Evolutionary conservation across 1,284 basidiomycete genomes (phyloP).

Genomic region (Peniophora sp.): DNA sequence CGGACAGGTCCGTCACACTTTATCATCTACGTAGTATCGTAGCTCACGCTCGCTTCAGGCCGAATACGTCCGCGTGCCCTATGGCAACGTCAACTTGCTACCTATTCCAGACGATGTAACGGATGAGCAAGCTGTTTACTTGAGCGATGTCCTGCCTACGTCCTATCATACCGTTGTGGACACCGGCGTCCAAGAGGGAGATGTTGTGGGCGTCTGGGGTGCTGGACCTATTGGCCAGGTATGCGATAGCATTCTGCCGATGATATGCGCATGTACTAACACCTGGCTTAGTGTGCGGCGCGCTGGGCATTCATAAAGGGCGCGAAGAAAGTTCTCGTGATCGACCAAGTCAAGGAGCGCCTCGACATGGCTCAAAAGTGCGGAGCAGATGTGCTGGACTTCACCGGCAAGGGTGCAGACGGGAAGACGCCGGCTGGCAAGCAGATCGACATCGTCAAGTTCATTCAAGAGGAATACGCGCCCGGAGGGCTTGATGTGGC

Average conservation of each 20-base stretch:
- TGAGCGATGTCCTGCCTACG: slow-evolving; percentile 68
- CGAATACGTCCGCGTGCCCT: slow-evolving; percentile 62
- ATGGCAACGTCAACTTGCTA: slow-evolving; percentile 64
- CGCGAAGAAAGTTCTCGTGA: slow-evolving; percentile 64
- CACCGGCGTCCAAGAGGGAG: slow-evolving; percentile 57
- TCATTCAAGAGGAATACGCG: slow-evolving; percentile 48
- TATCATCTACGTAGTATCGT: slow-evolving; percentile 49
- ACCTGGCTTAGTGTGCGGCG: slow-evolving; percentile 54
- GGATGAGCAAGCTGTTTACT: slow-evolving; percentile 58
- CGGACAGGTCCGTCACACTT: slow-evolving; percentile 62
- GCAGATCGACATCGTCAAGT: slow-evolving; percentile 47
- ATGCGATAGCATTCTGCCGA: no score
- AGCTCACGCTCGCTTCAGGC: slow-evolving; percentile 46
- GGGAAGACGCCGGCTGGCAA: slow-evolving; percentile 13
- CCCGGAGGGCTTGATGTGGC: slow-evolving; percentile 61
- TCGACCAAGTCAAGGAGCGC: slow-evolving; percentile 59
- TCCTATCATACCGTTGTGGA: slow-evolving; percentile 71
- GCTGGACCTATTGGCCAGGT: not conserved
- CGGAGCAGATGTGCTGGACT: slow-evolving; percentile 60
- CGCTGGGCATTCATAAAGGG: slow-evolving; percentile 64
- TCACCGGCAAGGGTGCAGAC: slow-evolving; percentile 24
- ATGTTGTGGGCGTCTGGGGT: slow-evolving; percentile 61
- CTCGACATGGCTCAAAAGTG: slow-evolving; percentile 54
- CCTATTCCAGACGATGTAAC: slow-evolving; percentile 58
- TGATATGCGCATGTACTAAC: no score